Evolutionary conservation across 768 basidiomycete genomes (phyloP).

Genomic region (Peribolospora kevripleyi): DNA sequence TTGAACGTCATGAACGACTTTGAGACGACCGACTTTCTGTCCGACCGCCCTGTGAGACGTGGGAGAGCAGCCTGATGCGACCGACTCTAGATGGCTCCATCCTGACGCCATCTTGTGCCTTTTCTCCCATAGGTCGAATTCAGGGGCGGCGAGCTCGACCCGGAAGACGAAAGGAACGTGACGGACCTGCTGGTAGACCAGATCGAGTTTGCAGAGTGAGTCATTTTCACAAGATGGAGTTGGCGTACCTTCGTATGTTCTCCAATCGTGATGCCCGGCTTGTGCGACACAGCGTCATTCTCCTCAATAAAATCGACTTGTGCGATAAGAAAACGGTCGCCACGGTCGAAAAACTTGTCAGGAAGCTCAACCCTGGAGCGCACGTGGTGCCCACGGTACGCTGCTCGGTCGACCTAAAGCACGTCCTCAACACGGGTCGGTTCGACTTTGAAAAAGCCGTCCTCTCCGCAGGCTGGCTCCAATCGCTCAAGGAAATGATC

Average conservation of each 20-base stretch:
- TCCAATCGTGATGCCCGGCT: no score
- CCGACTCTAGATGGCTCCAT: no score
- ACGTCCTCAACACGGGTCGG: conserved; percentile 17
- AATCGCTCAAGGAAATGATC: conserved; percentile 15
- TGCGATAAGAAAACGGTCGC: conserved; percentile 9
- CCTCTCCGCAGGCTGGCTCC: conserved; percentile 17
- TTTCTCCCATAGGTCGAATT: no score
- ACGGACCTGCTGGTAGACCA: conserved; percentile 15
- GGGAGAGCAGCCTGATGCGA: no score
- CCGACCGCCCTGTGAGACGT: conserved; percentile 13
- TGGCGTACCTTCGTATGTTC: no score
- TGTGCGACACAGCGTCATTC: conserved; percentile 8
- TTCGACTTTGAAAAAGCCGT: conserved; percentile 17
- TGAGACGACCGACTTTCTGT: conserved; percentile 18
- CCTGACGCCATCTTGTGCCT: no score
- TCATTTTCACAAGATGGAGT: no score
- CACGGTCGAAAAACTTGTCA: conserved; percentile 13
- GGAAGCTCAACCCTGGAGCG: conserved; percentile 17
- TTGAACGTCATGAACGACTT: conserved; percentile 16
- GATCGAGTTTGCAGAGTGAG: conserved; percentile 18
- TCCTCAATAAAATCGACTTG: conserved; percentile 18
- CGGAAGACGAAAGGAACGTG: conserved; percentile 18
- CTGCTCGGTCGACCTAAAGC: conserved; percentile 13
- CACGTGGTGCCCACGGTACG: conserved; percentile 2
- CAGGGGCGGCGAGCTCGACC: conserved; percentile 12